These are phyloP conservation scores for Carex pumila DNA, from an alignment of 176 grass and related monocot genomes.

Conservation along the genomic window DNA sequence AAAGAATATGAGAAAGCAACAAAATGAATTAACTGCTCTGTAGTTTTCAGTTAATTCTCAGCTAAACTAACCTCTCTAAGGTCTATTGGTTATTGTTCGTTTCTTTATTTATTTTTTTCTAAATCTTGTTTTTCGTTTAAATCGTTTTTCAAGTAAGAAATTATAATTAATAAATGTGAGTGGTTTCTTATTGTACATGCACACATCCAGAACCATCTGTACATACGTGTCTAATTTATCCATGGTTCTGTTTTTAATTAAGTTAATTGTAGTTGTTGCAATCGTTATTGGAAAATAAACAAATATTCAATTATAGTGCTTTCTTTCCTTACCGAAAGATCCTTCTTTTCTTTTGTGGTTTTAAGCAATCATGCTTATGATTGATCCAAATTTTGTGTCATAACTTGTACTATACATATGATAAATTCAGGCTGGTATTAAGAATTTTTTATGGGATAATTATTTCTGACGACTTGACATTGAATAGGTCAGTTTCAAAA, in stretches of 20 bases:
- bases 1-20: not conserved
- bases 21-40: not conserved
- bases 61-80: not conserved
- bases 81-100: not conserved
- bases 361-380: not conserved
- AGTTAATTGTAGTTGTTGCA: not conserved
- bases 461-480: not conserved
- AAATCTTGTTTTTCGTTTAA: not conserved
- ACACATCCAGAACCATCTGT: not conserved
- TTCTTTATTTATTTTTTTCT: not conserved
- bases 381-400: not conserved
- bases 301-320: not conserved
- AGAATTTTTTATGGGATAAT: not conserved
- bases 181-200: conserved; percentile 16
- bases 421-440: not conserved
- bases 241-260: not conserved
- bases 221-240: not conserved
- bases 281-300: not conserved
- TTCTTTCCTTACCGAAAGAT: not conserved
- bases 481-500: not conserved
- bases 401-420: not conserved
- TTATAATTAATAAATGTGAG: not conserved
- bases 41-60: not conserved
- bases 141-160: not conserved
- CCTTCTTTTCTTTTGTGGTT: not conserved